Conservation (phyloP, 176 grass and related monocot genomes). For the Typha latifolia region DNA sequence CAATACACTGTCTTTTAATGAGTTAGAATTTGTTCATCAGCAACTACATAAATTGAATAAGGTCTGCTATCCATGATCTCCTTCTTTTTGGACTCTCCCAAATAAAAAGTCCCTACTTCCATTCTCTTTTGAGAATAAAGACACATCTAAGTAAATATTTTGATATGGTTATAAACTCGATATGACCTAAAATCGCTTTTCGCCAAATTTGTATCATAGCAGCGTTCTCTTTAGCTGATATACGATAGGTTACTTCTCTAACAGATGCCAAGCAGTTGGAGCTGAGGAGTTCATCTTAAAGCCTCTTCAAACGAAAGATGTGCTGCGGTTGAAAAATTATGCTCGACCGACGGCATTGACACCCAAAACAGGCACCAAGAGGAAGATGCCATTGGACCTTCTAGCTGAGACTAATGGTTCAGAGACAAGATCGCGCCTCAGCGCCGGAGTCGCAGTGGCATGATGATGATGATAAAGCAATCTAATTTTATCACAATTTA, state of each 20-base stretch:
- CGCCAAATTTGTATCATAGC: too few species aligned
- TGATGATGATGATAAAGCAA: neutral
- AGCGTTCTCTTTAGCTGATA: neutral
- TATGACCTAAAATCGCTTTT: too few species aligned
- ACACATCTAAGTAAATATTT: too few species aligned
- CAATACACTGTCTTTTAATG: neutral
- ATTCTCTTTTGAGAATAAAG: too few species aligned
- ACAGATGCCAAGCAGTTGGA: conserved; percentile 44
- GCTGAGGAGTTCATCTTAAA: conserved; percentile 91
- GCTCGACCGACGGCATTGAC: conserved; percentile 10
- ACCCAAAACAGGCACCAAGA: conserved; percentile 20
- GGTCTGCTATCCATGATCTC: too few species aligned
- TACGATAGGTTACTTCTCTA: neutral
- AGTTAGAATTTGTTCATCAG: too few species aligned
- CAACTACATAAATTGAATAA: too few species aligned
- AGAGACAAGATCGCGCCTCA: conserved; percentile 27
- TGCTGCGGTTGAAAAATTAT: conserved; percentile 65
- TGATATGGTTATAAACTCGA: too few species aligned
- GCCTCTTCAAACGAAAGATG: conserved; percentile 73
- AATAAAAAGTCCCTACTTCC: too few species aligned
- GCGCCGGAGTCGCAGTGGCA: conserved; percentile 52
- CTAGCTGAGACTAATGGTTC: conserved; percentile 15
- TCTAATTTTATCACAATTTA: neutral
- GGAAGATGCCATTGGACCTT: conserved; percentile 19
- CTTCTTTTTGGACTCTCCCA: too few species aligned